phyloP scores from a whole-genome alignment of 106 monocot genomes.

The Triglochin maritima region DNA sequence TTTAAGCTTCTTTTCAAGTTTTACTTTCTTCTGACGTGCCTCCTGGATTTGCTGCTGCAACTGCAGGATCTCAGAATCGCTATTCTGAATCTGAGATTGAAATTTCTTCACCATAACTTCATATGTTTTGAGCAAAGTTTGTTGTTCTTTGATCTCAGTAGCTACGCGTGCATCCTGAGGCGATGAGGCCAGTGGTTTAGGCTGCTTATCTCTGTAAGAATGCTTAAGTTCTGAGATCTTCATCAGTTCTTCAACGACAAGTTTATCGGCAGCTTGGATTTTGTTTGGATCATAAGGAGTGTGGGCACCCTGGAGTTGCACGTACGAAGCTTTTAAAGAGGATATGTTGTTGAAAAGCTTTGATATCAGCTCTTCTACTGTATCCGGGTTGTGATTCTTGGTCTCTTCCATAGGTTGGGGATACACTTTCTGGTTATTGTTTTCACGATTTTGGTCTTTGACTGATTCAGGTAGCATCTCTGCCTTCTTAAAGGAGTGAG shows the following conservation, averaged over 20 bases:
- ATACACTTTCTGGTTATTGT: conserved; percentile 69
- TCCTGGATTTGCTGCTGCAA: conserved; percentile 76
- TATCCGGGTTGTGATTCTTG: conserved; percentile 34
- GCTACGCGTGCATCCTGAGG: conserved; percentile 48
- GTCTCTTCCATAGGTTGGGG: conserved; percentile 88
- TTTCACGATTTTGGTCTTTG: conserved; percentile 60
- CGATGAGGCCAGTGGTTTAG: conserved; percentile 28
- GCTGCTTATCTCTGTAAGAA: conserved; percentile 43
- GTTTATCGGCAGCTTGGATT: conserved; percentile 67
- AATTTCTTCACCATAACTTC: conserved; percentile 85
- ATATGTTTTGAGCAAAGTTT: conserved; percentile 64
- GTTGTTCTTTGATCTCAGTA: conserved; percentile 88
- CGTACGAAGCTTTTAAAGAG: conserved; percentile 68
- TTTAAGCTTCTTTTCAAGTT: conserved; percentile 62
- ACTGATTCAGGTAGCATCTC: conserved; percentile 44
- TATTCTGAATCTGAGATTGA: conserved; percentile 81
- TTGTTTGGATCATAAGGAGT: conserved; percentile 76
- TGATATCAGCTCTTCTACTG: conserved; percentile 46
- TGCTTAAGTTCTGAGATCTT: conserved; percentile 69
- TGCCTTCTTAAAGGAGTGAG: conserved; percentile 8
- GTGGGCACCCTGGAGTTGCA: conserved; percentile 73
- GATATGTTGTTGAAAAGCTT: conserved; percentile 75
- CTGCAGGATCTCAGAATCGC: conserved; percentile 66
- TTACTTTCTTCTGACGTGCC: conserved; percentile 57
- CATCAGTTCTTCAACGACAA: conserved; percentile 63